These are phyloP conservation scores for Trametes cinnabarina DNA, from an alignment of 768 basidiomycete species.

Conservation along the genomic window DNA sequence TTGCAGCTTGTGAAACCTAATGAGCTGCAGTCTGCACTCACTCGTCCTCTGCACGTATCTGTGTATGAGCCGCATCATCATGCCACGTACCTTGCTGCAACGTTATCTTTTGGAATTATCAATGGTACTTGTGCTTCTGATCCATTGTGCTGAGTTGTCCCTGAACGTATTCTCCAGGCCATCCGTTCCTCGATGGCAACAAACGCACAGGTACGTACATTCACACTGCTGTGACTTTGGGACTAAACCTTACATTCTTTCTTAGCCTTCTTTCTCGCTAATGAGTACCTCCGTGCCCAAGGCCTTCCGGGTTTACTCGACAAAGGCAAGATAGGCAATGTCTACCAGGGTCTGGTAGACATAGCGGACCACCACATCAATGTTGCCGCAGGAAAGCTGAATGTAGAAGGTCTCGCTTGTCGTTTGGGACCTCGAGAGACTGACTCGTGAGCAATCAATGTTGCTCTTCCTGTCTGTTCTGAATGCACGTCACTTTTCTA, in stretches of 20 bases:
- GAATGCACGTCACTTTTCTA: no score
- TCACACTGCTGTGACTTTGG: neutral
- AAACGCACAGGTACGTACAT: slow-evolving; percentile 24
- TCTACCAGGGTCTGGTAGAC: slow-evolving; percentile 14
- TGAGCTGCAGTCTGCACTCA: slow-evolving; percentile 33
- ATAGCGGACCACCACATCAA: slow-evolving; percentile 23
- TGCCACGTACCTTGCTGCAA: slow-evolving; percentile 34
- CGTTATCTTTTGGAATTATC: slow-evolving; percentile 35
- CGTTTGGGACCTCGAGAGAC: neutral
- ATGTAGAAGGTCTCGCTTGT: slow-evolving; percentile 17
- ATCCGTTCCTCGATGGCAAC: slow-evolving; percentile 33
- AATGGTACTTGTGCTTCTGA: slow-evolving; percentile 14
- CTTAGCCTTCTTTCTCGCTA: slow-evolving; percentile 34
- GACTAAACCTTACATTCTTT: neutral
- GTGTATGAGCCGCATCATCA: slow-evolving; percentile 31
- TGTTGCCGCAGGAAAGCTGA: slow-evolving; percentile 21
- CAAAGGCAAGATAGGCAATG: slow-evolving; percentile 14
- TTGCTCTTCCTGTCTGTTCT: no score
- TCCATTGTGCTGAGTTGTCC: neutral
- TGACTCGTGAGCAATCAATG: neutral
- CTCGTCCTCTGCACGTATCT: slow-evolving; percentile 30
- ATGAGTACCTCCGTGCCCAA: slow-evolving; percentile 33
- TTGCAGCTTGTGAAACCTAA: slow-evolving; percentile 34
- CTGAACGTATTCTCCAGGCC: slow-evolving; percentile 21
- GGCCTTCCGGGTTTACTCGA: slow-evolving; percentile 32